Base-by-base conservation (phyloP, 2,329 filamentous ascomycete species). In the Trichophyton verrucosum region DNA sequence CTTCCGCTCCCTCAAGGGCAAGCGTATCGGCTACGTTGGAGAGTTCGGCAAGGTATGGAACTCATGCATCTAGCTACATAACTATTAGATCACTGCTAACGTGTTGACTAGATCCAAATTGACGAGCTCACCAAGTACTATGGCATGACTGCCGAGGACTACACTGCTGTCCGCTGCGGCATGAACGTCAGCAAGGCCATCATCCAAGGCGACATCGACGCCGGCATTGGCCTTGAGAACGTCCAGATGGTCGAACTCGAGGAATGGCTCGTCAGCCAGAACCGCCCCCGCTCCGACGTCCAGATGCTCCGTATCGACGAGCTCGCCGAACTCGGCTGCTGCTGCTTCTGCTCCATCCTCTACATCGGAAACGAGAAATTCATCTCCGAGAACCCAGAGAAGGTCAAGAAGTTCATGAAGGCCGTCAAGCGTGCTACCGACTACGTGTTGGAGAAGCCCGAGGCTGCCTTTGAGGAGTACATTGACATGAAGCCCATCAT, bases 181-280 rank as follows among this genome's bases (percentile, higher is more conserved):
- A 91, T 90, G 87, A 89, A 91, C 72, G 86, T 91, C 57, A 85
- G 84, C 72, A 86, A 86, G 71, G 86, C 86, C 67, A 88, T 90
- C 73, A 88, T 87, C 72, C 78, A 81, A 62, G 86, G 86, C 66
- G 80, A 80, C 44, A 88, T 90, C 66, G 85, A 90, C 69, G 87
- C 87, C 17, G 87, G 87, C 40, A 84, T 89, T 68, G 87, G 87
- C 17, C 82, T 91, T 3, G 87, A 90, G 73, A 91, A 91, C 69
- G 87, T 90, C 5, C 87, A 91, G 73, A 89, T 89, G 87, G 87
- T 90, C 49, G 87, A 90, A 74, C 80, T 91, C 1, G 86, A 87
- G 72, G 86, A 89, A 69, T 90, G 86, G 87, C 83, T 90, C 20
- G 79, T 78, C 0, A 64, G 70, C 0, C 85, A 88, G 70, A 80